Evolutionary conservation across 1,139 yeast species (phyloP).

Genomic region (Scheffersomyces illinoinensis): DNA sequence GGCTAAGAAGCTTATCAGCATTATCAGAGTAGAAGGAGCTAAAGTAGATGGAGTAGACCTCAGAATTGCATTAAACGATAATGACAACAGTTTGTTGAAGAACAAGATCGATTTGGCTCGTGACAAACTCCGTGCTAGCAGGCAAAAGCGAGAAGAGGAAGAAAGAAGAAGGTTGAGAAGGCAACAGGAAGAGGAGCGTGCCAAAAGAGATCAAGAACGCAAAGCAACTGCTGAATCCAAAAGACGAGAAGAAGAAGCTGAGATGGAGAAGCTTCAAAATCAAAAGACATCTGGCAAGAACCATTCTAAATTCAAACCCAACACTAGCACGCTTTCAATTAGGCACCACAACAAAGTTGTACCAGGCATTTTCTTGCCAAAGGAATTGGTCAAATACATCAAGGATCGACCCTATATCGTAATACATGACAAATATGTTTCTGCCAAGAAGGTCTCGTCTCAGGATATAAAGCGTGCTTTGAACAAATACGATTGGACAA

Average conservation of each 20-base stretch:
- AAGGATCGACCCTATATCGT: slow-evolving; percentile 58
- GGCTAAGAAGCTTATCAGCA: slow-evolving; percentile 35
- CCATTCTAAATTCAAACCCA: slow-evolving; percentile 20
- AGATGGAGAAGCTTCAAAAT: slow-evolving; percentile 5
- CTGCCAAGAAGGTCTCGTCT: slow-evolving; percentile 50
- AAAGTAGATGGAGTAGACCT: slow-evolving; percentile 44
- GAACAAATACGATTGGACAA: slow-evolving; percentile 61
- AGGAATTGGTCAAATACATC: slow-evolving; percentile 47
- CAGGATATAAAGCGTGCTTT: slow-evolving; percentile 56
- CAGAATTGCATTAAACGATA: slow-evolving; percentile 40
- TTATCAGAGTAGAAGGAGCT: slow-evolving; percentile 27
- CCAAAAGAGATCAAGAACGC: slow-evolving; percentile 19
- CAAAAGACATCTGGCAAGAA: slow-evolving; percentile 1
- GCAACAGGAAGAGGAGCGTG: slow-evolving; percentile 23
- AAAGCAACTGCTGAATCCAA: slow-evolving; percentile 8
- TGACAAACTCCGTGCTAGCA: slow-evolving; percentile 22
- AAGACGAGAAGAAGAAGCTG: slow-evolving; percentile 5
- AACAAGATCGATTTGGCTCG: slow-evolving; percentile 33
- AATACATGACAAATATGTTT: slow-evolving; percentile 54
- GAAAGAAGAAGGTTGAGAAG: slow-evolving; percentile 23
- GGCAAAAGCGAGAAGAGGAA: slow-evolving; percentile 24
- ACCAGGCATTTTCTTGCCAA: slow-evolving; percentile 41
- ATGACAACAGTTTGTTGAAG: slow-evolving; percentile 29
- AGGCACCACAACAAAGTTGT: slow-evolving; percentile 33
- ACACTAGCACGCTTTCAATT: slow-evolving; percentile 38